Conservation (phyloP, 495 filamentous ascomycete species). For the Podospora bellae-mahoneyi region DNA sequence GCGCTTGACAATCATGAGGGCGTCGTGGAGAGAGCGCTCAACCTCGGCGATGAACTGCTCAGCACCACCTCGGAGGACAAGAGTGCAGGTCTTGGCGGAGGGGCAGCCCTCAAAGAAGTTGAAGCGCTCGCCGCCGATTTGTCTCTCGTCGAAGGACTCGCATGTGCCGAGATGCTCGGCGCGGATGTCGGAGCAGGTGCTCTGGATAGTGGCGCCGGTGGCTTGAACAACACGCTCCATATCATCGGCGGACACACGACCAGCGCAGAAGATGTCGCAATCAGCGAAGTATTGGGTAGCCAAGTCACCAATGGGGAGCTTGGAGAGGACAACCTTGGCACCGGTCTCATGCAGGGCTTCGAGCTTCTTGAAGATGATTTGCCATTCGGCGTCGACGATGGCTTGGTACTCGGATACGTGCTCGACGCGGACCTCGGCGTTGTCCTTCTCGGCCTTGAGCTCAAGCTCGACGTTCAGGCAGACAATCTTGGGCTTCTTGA, state of each 20-base stretch:
- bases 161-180: slow-evolving; percentile 88
- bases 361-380: slow-evolving; percentile 99
- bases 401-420: slow-evolving; percentile 99
- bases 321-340: slow-evolving; percentile 94
- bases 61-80: slow-evolving; percentile 90
- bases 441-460: slow-evolving; percentile 98
- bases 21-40: slow-evolving; percentile 93
- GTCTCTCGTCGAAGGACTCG: slow-evolving; percentile 86
- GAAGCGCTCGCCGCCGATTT: slow-evolving; percentile 95
- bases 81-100: slow-evolving; percentile 91
- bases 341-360: slow-evolving; percentile 89
- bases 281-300: slow-evolving; percentile 98
- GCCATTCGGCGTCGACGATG: slow-evolving; percentile 98
- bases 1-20: slow-evolving; percentile 99
- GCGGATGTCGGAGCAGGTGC: slow-evolving; percentile 94
- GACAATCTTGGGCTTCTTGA: slow-evolving; percentile 88
- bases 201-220: slow-evolving; percentile 86
- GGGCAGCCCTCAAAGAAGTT: slow-evolving; percentile 98
- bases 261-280: slow-evolving; percentile 97
- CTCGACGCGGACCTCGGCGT: slow-evolving; percentile 95
- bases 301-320: slow-evolving; percentile 94
- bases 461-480: slow-evolving; percentile 97
- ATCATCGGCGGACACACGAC: slow-evolving; percentile 87
- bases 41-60: slow-evolving; percentile 99
- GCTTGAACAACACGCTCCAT: slow-evolving; percentile 95